Conservation (phyloP, 2,329 filamentous ascomycete species). For the Pezizomycotina sp. region DNA sequence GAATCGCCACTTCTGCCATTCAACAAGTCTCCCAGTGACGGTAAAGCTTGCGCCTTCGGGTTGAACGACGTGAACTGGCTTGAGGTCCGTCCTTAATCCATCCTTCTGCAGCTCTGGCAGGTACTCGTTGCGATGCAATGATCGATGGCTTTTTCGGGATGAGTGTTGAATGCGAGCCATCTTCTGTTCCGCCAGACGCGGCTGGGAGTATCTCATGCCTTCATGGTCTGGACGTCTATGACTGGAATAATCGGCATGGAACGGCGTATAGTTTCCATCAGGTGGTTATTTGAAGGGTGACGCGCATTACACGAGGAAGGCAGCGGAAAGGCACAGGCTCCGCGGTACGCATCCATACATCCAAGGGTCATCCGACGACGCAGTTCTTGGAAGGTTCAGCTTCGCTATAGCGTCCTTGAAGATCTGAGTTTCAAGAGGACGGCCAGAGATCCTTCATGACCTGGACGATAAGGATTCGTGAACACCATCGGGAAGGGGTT, state of each 20-base stretch:
- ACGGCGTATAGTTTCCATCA: conserved; percentile 48
- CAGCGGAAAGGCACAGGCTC: conserved; percentile 33
- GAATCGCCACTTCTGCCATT: conserved; percentile 55
- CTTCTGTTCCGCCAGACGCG: conserved; percentile 36
- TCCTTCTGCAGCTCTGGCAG: conserved; percentile 37
- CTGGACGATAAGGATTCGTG: conserved; percentile 20
- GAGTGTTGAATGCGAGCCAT: conserved; percentile 33
- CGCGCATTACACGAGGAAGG: conserved; percentile 36
- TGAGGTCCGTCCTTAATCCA: conserved; percentile 38
- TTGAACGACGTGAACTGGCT: conserved; percentile 57
- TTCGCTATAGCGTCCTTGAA: conserved; percentile 36
- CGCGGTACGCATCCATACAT: conserved; percentile 40
- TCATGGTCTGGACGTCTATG: conserved; percentile 40
- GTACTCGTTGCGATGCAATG: conserved; percentile 33
- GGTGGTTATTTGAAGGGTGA: conserved; percentile 31
- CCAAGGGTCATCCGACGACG: conserved; percentile 46
- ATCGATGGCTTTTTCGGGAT: conserved; percentile 35
- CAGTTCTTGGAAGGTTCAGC: conserved; percentile 38
- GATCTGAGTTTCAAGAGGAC: conserved; percentile 29
- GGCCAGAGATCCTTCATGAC: conserved; percentile 22
- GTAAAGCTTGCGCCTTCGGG: conserved; percentile 52
- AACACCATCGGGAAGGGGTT: conserved; percentile 33
- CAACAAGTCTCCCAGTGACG: conserved; percentile 35
- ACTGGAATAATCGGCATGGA: conserved; percentile 44
- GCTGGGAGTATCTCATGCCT: conserved; percentile 42